These are phyloP conservation scores for Coemansia sp. DNA, from an alignment of 192 early-diverging fungal genomes.

Conservation along the genomic window DNA sequence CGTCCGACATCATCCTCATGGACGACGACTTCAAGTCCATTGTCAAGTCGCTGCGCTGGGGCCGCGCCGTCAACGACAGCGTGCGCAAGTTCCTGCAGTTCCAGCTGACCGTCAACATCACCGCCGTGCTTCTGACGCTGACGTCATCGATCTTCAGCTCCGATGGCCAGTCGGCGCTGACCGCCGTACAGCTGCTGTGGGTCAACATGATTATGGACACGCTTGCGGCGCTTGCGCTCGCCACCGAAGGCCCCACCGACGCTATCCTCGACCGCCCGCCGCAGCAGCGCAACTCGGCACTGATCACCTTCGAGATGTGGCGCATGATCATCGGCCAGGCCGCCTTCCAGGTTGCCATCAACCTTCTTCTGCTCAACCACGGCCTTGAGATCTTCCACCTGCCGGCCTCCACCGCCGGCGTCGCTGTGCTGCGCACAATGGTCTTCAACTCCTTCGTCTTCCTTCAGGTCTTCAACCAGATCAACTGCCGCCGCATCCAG, in stretches of 20 bases:
- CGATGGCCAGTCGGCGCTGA: constrained; percentile 71
- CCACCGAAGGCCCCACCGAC: constrained; percentile 85
- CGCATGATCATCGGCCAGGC: constrained; percentile 91
- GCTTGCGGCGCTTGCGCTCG: constrained; percentile 87
- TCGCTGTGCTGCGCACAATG: constrained; percentile 67
- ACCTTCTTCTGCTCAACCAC: constrained; percentile 60
- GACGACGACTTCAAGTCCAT: constrained; percentile 89
- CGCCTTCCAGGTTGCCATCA: constrained; percentile 83
- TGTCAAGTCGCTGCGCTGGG: constrained; percentile 78
- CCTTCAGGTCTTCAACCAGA: constrained; percentile 92
- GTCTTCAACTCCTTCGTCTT: constrained; percentile 95
- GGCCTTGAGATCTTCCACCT: constrained; percentile 68
- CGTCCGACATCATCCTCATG: constrained; percentile 80
- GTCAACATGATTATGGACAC: constrained; percentile 97
- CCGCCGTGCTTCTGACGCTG: constrained; percentile 73
- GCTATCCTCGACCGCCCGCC: constrained; percentile 82
- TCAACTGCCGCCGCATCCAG: constrained; percentile 87
- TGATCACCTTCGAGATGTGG: constrained; percentile 89
- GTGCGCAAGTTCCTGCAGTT: constrained; percentile 88
- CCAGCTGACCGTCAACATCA: constrained; percentile 82
- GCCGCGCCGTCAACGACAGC: constrained; percentile 77
- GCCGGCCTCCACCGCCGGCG: constrained; percentile 27
- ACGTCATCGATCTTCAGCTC: constrained; percentile 65
- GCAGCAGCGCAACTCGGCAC: constrained; percentile 65
- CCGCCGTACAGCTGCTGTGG: constrained; percentile 91